phyloP scores from a whole-genome alignment of 495 filamentous ascomycete species.

The Poronia punctata region DNA sequence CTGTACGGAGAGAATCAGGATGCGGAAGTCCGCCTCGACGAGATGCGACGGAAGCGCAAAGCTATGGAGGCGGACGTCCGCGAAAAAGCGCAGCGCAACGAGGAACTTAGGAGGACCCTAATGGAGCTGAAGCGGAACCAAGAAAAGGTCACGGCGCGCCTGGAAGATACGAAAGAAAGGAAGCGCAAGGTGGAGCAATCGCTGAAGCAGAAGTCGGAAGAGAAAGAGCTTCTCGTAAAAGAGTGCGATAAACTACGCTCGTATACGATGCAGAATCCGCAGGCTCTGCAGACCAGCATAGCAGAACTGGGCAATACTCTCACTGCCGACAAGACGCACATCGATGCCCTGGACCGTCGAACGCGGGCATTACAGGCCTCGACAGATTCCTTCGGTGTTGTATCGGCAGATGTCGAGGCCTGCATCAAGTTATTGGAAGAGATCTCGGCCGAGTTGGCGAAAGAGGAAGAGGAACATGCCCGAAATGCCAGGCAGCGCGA shows the following conservation, averaged over 20 bases:
- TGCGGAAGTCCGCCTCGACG: slow-evolving; percentile 69
- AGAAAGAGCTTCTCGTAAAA: slow-evolving; percentile 50
- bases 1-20: slow-evolving; percentile 80
- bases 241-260: slow-evolving; percentile 84
- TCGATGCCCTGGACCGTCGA: slow-evolving; percentile 79
- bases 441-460: slow-evolving; percentile 70
- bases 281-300: slow-evolving; percentile 71
- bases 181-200: slow-evolving; percentile 62
- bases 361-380: slow-evolving; percentile 87
- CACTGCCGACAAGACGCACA: slow-evolving; percentile 66
- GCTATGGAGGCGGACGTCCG: slow-evolving; percentile 70
- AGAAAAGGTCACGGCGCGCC: slow-evolving; percentile 66
- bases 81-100: slow-evolving; percentile 75
- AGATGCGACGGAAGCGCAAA: slow-evolving; percentile 69
- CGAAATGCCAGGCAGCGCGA: slow-evolving; percentile 76
- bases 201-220: slow-evolving; percentile 74
- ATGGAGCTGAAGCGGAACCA: slow-evolving; percentile 71
- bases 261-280: slow-evolving; percentile 83
- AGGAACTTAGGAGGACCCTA: slow-evolving; percentile 73
- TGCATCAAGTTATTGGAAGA: slow-evolving; percentile 88
- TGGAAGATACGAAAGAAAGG: slow-evolving; percentile 68
- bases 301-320: slow-evolving; percentile 73
- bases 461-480: slow-evolving; percentile 81
- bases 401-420: slow-evolving; percentile 71
- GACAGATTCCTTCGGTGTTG: slow-evolving; percentile 77